phyloP scores from a whole-genome alignment of 2,329 filamentous ascomycete genomes.

The Claviceps pazoutovae region DNA sequence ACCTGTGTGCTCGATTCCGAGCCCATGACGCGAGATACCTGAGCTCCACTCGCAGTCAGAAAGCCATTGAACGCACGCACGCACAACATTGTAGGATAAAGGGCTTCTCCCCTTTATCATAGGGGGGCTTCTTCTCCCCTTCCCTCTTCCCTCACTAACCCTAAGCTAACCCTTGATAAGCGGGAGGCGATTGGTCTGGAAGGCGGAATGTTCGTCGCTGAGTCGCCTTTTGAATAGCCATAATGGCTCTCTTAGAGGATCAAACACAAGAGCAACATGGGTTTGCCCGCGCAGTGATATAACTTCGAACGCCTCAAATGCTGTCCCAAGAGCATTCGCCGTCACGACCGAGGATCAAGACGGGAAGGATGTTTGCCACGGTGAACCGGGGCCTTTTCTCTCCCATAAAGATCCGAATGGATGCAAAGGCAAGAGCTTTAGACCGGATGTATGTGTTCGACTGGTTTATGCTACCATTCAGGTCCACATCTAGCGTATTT shows the following conservation, averaged over 20 bases:
- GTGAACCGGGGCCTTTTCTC: background rate
- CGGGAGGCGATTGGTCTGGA: conserved; percentile 2
- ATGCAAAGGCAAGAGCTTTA: background rate
- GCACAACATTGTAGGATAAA: no score
- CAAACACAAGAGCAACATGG: conserved; percentile 24
- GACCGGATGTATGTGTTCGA: background rate
- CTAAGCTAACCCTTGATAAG: conserved; percentile 23
- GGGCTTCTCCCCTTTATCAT: no score
- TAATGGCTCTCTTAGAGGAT: conserved; percentile 23
- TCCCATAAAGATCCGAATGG: background rate
- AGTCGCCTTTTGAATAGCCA: conserved; percentile 21
- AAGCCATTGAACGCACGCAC: no score
- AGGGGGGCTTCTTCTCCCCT: no score
- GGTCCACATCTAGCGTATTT: background rate
- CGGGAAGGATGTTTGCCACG: background rate
- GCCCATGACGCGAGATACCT: no score
- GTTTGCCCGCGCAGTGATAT: conserved; percentile 12
- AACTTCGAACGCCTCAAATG: no score
- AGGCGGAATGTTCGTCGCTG: conserved; percentile 10
- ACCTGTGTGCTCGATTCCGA: no score
- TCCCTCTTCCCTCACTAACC: background rate
- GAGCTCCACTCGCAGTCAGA: no score
- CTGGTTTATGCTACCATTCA: background rate
- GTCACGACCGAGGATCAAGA: background rate
- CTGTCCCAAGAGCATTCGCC: background rate